These are phyloP conservation scores for Quercus robur DNA, from an alignment of 306 rosid genomes.

Conservation along the genomic window DNA sequence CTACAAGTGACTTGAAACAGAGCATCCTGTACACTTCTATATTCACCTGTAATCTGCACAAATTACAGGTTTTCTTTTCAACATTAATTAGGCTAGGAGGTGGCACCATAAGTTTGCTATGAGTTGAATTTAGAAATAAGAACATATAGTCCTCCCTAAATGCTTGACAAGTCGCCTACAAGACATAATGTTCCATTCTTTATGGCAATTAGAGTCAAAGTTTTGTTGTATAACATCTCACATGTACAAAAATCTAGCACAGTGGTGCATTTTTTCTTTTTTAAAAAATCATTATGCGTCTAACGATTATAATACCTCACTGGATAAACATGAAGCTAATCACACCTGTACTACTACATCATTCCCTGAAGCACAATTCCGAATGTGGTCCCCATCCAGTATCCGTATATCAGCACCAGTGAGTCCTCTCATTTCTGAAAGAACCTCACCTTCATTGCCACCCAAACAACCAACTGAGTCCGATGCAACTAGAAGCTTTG, in stretches of 20 bases:
- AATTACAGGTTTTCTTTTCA: slow-evolving; percentile 17
- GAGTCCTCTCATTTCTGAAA: slow-evolving; percentile 46
- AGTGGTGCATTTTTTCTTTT: neutral
- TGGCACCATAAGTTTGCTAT: slow-evolving; percentile 8
- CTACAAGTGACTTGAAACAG: slow-evolving; percentile 41
- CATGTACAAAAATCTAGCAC: slow-evolving; percentile 2
- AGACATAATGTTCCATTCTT: neutral
- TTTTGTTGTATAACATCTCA: neutral
- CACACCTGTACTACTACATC: slow-evolving; percentile 50
- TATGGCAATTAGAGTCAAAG: neutral
- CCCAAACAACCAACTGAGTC: slow-evolving; percentile 30
- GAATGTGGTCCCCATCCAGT: slow-evolving; percentile 32
- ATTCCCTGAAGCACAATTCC: slow-evolving; percentile 27
- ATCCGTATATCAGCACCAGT: slow-evolving; percentile 49
- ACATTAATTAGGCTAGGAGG: slow-evolving; percentile 16
- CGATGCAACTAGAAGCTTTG: slow-evolving; percentile 46
- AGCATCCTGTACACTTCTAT: slow-evolving; percentile 47
- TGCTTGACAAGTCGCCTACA: slow-evolving; percentile 12
- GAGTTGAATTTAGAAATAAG: slow-evolving; percentile 7
- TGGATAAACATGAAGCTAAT: slow-evolving; percentile 17
- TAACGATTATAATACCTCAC: neutral
- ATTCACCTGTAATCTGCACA: slow-evolving; percentile 56
- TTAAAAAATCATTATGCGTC: neutral
- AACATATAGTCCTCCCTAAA: slow-evolving; percentile 6
- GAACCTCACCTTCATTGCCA: slow-evolving; percentile 38